phyloP scores from a whole-genome alignment of 768 basidiomycete genomes.

The Boletus reticuloceps region DNA sequence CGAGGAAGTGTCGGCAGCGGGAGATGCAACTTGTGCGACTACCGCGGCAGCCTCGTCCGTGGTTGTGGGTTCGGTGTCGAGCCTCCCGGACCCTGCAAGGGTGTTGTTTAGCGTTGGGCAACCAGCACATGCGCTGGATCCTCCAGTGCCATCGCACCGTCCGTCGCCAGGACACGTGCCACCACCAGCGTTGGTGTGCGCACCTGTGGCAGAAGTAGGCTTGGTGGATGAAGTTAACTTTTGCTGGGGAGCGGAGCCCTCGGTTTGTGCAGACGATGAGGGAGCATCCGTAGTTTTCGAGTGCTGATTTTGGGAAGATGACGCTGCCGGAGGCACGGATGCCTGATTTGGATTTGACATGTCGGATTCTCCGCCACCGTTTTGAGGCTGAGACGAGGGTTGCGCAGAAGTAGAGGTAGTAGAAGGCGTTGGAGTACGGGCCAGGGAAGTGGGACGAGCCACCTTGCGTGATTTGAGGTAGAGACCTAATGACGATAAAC shows the following conservation, averaged over 20 bases:
- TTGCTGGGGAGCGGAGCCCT: constrained; percentile 25
- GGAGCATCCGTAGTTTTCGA: constrained; percentile 29
- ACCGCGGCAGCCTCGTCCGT: constrained; percentile 20
- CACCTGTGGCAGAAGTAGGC: constrained; percentile 29
- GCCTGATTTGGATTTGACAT: constrained; percentile 37
- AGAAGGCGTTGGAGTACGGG: constrained; percentile 36
- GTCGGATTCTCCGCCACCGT: constrained; percentile 33
- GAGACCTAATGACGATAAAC: constrained; percentile 55
- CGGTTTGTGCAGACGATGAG: constrained; percentile 25
- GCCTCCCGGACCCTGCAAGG: constrained; percentile 43
- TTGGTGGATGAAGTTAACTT: constrained; percentile 28
- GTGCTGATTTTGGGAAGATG: constrained; percentile 31
- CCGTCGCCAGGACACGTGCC: constrained; percentile 99
- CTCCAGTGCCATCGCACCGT: constrained; percentile 95
- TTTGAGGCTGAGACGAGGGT: constrained; percentile 31
- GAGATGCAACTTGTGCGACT: constrained; percentile 21
- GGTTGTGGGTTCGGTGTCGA: constrained; percentile 36
- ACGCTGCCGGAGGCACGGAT: constrained; percentile 31
- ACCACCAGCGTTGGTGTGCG: constrained; percentile 29
- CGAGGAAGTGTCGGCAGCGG: constrained; percentile 36
- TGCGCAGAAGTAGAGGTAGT: constrained; percentile 32
- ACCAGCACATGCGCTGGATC: constrained; percentile 87
- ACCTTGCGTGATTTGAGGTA: constrained; percentile 83
- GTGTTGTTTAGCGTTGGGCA: constrained; percentile 97
- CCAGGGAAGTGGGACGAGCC: constrained; percentile 65